phyloP scores from a whole-genome alignment of 2,329 filamentous ascomycete genomes.

The Aspergillus persii region DNA sequence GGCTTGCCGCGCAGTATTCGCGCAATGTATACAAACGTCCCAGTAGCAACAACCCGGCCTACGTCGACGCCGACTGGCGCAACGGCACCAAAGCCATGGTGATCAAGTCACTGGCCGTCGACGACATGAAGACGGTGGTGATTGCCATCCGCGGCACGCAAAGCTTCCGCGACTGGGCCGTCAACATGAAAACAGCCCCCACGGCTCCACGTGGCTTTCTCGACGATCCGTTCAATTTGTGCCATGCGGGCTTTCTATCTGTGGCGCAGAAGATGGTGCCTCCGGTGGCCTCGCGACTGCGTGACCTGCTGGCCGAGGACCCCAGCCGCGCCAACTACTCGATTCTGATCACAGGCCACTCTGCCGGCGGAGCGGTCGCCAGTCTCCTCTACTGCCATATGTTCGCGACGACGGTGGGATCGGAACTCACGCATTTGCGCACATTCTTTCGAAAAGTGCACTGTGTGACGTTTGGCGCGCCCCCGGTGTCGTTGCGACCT shows the following conservation, averaged over 20 bases:
- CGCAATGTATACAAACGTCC: constrained; percentile 61
- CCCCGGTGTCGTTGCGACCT: constrained; percentile 71
- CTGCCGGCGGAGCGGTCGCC: constrained; percentile 80
- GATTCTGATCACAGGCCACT: constrained; percentile 81
- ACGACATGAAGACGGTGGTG: constrained; percentile 74
- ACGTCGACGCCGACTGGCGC: constrained; percentile 68
- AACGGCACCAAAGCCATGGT: constrained; percentile 82
- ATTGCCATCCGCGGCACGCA: constrained; percentile 81
- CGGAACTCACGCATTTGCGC: constrained; percentile 68
- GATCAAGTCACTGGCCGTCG: constrained; percentile 75
- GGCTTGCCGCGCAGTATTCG: constrained; percentile 75
- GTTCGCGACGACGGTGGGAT: constrained; percentile 55
- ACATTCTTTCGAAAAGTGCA: constrained; percentile 74
- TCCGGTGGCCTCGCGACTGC: constrained; percentile 68
- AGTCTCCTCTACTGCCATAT: constrained; percentile 79
- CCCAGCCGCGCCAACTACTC: constrained; percentile 64
- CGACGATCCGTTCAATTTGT: constrained; percentile 73
- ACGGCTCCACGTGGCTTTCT: constrained; percentile 67
- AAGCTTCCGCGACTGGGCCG: constrained; percentile 80
- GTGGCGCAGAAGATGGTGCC: constrained; percentile 73
- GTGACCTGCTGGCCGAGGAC: constrained; percentile 69
- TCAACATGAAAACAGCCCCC: constrained; percentile 72
- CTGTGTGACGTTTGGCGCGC: constrained; percentile 82
- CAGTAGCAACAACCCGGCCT: constrained; percentile 32
- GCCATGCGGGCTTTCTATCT: constrained; percentile 75